Evolutionary conservation across 1,139 yeast genomes (phyloP).

Genomic region (Nakaseomyces sp.): DNA sequence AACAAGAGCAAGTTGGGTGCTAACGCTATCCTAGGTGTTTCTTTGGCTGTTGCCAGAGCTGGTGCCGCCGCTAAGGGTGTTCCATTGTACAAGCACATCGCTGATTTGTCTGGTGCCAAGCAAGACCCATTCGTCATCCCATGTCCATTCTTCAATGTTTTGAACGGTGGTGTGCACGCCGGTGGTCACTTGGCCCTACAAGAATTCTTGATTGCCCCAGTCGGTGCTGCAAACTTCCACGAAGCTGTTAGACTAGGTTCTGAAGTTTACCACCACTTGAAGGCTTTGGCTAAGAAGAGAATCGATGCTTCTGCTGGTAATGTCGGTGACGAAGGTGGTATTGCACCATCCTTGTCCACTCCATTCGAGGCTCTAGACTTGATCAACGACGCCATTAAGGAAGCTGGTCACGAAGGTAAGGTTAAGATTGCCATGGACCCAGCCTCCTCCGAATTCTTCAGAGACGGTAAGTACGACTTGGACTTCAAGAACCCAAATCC

Average conservation of each 20-base stretch:
- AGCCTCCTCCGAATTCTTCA: slow-evolving; percentile 94
- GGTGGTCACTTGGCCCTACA: slow-evolving; percentile 98
- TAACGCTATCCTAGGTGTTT: slow-evolving; percentile 90
- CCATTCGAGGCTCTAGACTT: slow-evolving; percentile 94
- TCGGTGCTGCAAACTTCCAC: slow-evolving; percentile 74
- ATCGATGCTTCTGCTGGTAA: slow-evolving; percentile 97
- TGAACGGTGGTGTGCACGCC: slow-evolving; percentile 98
- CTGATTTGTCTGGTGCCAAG: slow-evolving; percentile 51
- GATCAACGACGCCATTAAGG: slow-evolving; percentile 74
- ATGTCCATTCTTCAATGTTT: slow-evolving; percentile 94
- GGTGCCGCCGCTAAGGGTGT: slow-evolving; percentile 86
- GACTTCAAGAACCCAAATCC: slow-evolving; percentile 94
- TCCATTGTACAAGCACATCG: slow-evolving; percentile 79
- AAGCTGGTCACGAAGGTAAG: slow-evolving; percentile 89
- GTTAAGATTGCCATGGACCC: slow-evolving; percentile 87
- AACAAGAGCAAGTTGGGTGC: slow-evolving; percentile 94
- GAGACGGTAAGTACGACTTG: slow-evolving; percentile 90
- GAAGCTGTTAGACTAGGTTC: slow-evolving; percentile 94
- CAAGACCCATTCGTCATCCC: slow-evolving; percentile 76
- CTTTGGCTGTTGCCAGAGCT: slow-evolving; percentile 86
- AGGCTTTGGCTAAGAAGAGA: slow-evolving; percentile 78
- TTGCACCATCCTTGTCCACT: slow-evolving; percentile 89
- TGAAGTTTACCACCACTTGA: slow-evolving; percentile 92
- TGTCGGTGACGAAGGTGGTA: slow-evolving; percentile 99
- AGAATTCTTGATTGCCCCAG: slow-evolving; percentile 97